phyloP scores from a whole-genome alignment of 805 yeast species.

The Barnettozyma salicaria region DNA sequence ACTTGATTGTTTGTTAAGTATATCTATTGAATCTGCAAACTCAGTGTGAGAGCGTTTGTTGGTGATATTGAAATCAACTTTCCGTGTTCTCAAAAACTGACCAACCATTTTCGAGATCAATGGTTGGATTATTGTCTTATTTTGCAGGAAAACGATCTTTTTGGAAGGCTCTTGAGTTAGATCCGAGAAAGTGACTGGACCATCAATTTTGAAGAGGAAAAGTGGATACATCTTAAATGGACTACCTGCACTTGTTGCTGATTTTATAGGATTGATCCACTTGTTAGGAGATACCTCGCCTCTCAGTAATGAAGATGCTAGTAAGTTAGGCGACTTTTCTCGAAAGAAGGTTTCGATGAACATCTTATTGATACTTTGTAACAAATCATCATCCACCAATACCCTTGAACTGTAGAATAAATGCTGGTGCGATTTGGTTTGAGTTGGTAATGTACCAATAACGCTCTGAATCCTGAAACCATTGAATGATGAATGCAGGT shows the following conservation, averaged over 20 bases:
- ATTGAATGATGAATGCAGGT: conserved; percentile 25
- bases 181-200: conserved; percentile 30
- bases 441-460: conserved; percentile 33
- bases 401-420: conserved; percentile 39
- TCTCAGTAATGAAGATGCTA: conserved; percentile 14
- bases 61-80: no score
- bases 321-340: conserved; percentile 7
- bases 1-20: no score
- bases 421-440: conserved; percentile 37
- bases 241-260: conserved; percentile 26
- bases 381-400: conserved; percentile 13
- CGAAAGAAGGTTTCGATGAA: conserved; percentile 26
- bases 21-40: no score
- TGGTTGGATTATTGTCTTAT: conserved; percentile 25
- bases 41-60: no score
- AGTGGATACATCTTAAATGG: conserved; percentile 35
- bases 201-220: conserved; percentile 30
- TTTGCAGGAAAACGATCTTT: conserved; percentile 24
- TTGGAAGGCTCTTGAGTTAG: conserved; percentile 38
- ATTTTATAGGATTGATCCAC: conserved; percentile 19
- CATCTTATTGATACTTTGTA: conserved; percentile 20
- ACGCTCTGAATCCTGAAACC: conserved; percentile 32
- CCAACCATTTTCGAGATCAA: conserved; percentile 29
- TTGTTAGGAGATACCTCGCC: conserved; percentile 20
- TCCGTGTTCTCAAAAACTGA: conserved; percentile 25